Base-by-base conservation (phyloP, 1,284 basidiomycete genomes). In the Puccinia triticina region DNA sequence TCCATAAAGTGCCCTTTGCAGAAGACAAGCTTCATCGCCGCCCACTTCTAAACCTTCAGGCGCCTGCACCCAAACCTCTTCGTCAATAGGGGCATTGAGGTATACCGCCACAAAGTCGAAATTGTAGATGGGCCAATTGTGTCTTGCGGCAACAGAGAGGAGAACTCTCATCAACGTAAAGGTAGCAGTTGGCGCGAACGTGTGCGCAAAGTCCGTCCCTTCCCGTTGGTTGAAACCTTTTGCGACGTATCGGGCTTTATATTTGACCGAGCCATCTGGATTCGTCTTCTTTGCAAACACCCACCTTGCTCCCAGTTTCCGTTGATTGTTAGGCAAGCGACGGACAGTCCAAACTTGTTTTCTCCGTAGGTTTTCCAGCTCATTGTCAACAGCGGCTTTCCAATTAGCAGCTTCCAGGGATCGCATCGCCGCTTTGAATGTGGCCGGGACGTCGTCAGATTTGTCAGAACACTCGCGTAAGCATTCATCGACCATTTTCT, bases 351-450 rank as follows among this genome's bases (percentile, higher is more conserved):
- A 77, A 40, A 77, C 75, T 5, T 40, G n/a, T 43, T 8, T 4
- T 21, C 11, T 5, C 16, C 14, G 23, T 2, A 75, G n/a, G 55
- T 61, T 77, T 2, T 40, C 32, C 23, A 78, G 23, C n/a, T 78
- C 64, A 3, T 40, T 29, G 26, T 46, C n/a, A 3, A 78, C 50
- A 10, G 77, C 59, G 4, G 2, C 46, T 14, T 11, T 23, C 77
- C 77, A 78, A 23, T 7, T 8, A 7, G 16, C 5, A 2, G 2
- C 16, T 10, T 43, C 29, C 7, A 21, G 53, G 7, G 55, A 21
- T 61, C 40, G 2, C 57, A 61, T 77, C 4, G 75, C 75, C 34
- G 61, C 8, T 26, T 75, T 75, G 73, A 8, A 75, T 11, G 73
- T 75, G 11, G 10, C 34, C 2, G 53, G 73, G 34, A 50, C 57